These are phyloP conservation scores for Penicillium psychrofluorescens DNA, from an alignment of 495 filamentous ascomycete genomes.

Conservation along the genomic window DNA sequence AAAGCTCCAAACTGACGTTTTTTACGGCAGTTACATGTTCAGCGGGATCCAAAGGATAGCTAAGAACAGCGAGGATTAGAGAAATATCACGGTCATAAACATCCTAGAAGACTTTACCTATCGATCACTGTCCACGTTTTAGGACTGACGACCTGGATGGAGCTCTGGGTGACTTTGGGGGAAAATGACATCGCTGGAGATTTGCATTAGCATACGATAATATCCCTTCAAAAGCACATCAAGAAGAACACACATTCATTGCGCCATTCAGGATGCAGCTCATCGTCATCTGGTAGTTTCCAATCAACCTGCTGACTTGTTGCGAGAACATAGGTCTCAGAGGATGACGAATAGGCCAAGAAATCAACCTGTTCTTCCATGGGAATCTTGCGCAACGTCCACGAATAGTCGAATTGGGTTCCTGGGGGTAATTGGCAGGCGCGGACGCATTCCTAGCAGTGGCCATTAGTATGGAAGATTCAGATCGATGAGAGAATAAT, in stretches of 20 bases:
- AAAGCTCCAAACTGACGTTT: slow-evolving; percentile 78
- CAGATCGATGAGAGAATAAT: neutral
- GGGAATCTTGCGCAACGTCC: slow-evolving; percentile 60
- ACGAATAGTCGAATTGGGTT: slow-evolving; percentile 61
- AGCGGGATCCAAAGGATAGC: slow-evolving; percentile 52
- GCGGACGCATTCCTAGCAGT: slow-evolving; percentile 50
- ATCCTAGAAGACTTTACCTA: slow-evolving; percentile 32
- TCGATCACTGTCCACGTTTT: slow-evolving; percentile 72
- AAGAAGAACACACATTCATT: slow-evolving; percentile 47
- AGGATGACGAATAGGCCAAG: slow-evolving; percentile 67
- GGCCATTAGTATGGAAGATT: slow-evolving; percentile 3
- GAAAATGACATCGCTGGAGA: slow-evolving; percentile 47
- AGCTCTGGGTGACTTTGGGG: slow-evolving; percentile 59
- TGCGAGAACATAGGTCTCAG: slow-evolving; percentile 67
- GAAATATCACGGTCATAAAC: too few species aligned
- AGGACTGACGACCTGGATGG: slow-evolving; percentile 66
- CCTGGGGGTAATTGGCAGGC: slow-evolving; percentile 59
- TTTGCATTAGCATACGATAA: slow-evolving; percentile 9
- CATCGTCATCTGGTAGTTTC: slow-evolving; percentile 75
- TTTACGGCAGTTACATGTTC: slow-evolving; percentile 77
- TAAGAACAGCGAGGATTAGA: slow-evolving; percentile 6
- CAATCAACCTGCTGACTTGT: slow-evolving; percentile 62
- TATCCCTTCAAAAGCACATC: too few species aligned
- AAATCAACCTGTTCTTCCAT: slow-evolving; percentile 65
- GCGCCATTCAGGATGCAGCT: slow-evolving; percentile 72